Evolutionary conservation across 129 eudicot species (phyloP), one percentile per base, ranked within the genome.

Genomic region (Sambucus nigra): DNA sequence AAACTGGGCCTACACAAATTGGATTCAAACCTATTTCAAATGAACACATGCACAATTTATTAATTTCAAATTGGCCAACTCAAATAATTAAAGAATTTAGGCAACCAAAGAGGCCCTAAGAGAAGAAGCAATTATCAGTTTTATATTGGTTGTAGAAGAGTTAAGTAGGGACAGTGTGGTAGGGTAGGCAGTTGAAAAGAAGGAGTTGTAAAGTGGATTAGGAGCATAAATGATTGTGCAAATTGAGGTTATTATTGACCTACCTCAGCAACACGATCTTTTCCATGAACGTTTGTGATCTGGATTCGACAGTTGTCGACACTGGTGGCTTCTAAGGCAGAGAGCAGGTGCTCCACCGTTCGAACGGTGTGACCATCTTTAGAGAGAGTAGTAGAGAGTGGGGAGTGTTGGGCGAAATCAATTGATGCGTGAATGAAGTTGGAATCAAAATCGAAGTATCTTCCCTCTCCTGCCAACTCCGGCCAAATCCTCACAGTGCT

Each of bases 311-410:
- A 91, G 63, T 85, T 91, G 64, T 91, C 98, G 7, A 85, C 98
- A 8, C 94, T 89, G 5, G 67, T 57, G 8, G 77, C 98, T 55
- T 91, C 98, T 55, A 91, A 76, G 27, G 98, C 95, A 8, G 98
- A 91, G 32, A 91, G 84, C 89, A 91, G 69, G 27, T 91, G 98
- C 72, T 91, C 98, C 5, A 85, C 84, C 3, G 98, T 91, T 18
- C 71, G 67, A 55, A 91, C 72, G 42, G 46, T 57, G 55, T 64
- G 53, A 18, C 88, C 88, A 33, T 72, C 81, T 41, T 69, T 74
- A 50, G 65, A 57, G 28, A 91, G 84, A 16, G 83, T 76, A 12
- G 98, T 91, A 59, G 95, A 91, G 2, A 91, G 86, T 23, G 84
- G 94, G 28, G 88, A 71, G 10, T 67, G 77, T 49, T 74, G 53